Evolutionary conservation across 1,139 yeast species (phyloP), one percentile per base, ranked within the genome.

Genomic region (Taiozyma sp.): DNA sequence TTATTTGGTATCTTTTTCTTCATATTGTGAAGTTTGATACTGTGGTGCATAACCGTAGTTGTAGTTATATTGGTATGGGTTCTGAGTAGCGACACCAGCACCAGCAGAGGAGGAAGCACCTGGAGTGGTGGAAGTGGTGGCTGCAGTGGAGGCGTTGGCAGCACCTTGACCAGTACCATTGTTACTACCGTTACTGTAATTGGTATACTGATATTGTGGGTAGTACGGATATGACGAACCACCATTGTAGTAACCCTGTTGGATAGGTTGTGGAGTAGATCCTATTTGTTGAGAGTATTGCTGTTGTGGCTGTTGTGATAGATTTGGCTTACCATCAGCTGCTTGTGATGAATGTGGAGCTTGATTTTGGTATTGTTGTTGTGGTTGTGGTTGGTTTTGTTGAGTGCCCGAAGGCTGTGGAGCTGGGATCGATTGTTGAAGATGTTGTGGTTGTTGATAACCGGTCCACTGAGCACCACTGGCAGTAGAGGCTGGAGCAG

Each of bases 21-120:
- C 64, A 45, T 55, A 58, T 34, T 54, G 57, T 28, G 56, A 55
- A 29, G 50, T 52, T 47, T 57, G 56, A 48, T 58, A 59, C 48
- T 58, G 63, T 29, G 58, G 63, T 50, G 56, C 48, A 51, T 59
- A 59, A 6, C 64, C 63, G 44, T 59, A 59, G 8, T 55, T 53
- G 29, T 51, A 52, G 46, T 55, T 57, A 43, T 59, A 61, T 46
- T 56, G 61, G 46, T 59, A 59, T 12, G 49, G 48, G 38, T 45
- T 50, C 10, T 54, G 49, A 27, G 49, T 47, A 34, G 44, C 41
- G 7, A 45, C 47, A 36, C 39, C 44, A 22, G 47, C 27, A 7
- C 39, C 45, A 19, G 48, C 45, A 19, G 50, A 36, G 16, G 52
- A 30, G 22, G 44, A 44, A 45, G 27, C 28, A 22, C 38, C 44